Evolutionary conservation across 306 rosid species (phyloP).

Genomic region (Quercus gilva): DNA sequence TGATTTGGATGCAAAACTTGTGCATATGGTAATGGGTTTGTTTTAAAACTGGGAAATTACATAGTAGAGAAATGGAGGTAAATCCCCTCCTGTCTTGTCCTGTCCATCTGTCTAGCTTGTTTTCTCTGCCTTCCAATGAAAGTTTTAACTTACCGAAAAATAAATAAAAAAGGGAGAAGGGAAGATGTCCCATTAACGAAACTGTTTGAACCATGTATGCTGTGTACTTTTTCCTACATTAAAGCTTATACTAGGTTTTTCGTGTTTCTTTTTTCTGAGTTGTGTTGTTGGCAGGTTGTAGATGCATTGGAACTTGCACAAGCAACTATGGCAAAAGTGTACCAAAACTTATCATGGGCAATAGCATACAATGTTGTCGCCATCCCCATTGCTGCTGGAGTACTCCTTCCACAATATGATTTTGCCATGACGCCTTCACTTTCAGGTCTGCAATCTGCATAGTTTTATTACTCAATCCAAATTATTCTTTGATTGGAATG

Average conservation of each 20-base stretch:
- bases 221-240: background rate
- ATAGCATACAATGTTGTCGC: slow-evolving; percentile 79
- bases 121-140: no score
- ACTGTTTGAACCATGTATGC: background rate
- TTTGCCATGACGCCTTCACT: slow-evolving; percentile 99
- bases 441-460: slow-evolving; percentile 65
- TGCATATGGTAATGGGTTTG: background rate
- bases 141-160: no score
- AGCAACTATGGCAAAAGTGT: slow-evolving; percentile 89
- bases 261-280: slow-evolving; percentile 2
- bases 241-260: slow-evolving; percentile 2
- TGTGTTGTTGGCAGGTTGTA: slow-evolving; percentile 57
- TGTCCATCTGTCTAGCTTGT: no score
- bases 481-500: slow-evolving; percentile 3
- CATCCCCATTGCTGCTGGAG: slow-evolving; percentile 88
- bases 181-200: no score
- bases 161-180: no score
- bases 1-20: background rate
- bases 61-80: no score
- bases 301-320: slow-evolving; percentile 90
- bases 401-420: slow-evolving; percentile 79
- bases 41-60: background rate
- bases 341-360: slow-evolving; percentile 95
- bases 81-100: no score
- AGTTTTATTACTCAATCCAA: background rate